phyloP scores from a whole-genome alignment of 805 yeast genomes.

The Isabelozyma pseudorhagii region DNA sequence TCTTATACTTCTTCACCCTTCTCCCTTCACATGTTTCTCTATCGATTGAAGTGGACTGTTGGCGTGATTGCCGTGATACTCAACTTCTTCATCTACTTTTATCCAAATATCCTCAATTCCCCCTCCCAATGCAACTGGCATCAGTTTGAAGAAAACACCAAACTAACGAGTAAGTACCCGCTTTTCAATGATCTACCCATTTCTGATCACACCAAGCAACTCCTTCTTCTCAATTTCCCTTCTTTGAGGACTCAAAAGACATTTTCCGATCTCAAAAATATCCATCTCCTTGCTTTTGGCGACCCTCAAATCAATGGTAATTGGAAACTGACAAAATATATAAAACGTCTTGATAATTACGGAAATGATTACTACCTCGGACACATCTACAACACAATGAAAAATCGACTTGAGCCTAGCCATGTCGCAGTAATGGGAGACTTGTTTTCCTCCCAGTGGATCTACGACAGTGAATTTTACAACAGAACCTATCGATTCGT shows the following conservation, averaged over 20 bases:
- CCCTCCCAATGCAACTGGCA: slow-evolving; percentile 62
- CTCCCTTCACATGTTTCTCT: not conserved
- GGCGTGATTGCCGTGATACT: slow-evolving; percentile 42
- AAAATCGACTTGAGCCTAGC: slow-evolving; percentile 61
- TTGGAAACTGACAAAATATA: slow-evolving; percentile 65
- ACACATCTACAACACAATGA: slow-evolving; percentile 72
- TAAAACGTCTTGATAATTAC: slow-evolving; percentile 74
- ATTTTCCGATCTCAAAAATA: slow-evolving; percentile 33
- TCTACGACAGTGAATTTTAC: slow-evolving; percentile 78
- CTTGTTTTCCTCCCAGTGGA: slow-evolving; percentile 92
- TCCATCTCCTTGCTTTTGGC: slow-evolving; percentile 79
- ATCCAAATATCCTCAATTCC: slow-evolving; percentile 56
- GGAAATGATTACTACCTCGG: slow-evolving; percentile 91
- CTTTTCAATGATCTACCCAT: slow-evolving; percentile 8
- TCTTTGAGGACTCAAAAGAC: slow-evolving; percentile 1
- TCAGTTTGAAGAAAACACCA: slow-evolving; percentile 9
- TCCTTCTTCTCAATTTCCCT: slow-evolving; percentile 19
- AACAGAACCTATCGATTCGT: slow-evolving; percentile 74
- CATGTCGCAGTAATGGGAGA: slow-evolving; percentile 93
- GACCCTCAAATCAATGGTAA: slow-evolving; percentile 97
- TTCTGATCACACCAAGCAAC: slow-evolving; percentile 6
- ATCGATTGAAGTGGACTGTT: slow-evolving; percentile 18
- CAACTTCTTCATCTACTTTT: slow-evolving; percentile 69
- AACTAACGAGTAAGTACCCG: slow-evolving; percentile 3
- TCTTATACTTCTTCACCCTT: not conserved